These are phyloP conservation scores for Berkeleyomyces rouxiae DNA, from an alignment of 2,329 filamentous ascomycete species.

Conservation along the genomic window DNA sequence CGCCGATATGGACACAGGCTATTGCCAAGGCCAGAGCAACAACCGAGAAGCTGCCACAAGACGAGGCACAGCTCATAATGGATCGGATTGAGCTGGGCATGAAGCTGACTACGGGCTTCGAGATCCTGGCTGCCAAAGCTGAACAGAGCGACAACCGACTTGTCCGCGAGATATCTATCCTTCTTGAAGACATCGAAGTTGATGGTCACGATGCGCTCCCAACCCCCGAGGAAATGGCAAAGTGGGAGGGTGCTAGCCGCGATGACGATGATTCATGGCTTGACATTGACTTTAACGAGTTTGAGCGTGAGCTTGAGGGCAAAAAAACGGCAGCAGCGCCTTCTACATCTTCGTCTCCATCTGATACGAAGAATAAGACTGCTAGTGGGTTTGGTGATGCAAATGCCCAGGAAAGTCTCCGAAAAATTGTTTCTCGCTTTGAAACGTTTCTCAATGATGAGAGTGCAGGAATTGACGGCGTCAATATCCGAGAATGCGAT, in stretches of 20 bases:
- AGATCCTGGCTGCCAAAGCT: constrained; percentile 60
- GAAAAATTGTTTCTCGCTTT: constrained; percentile 87
- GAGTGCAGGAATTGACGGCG: constrained; percentile 62
- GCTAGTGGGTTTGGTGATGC: constrained; percentile 45
- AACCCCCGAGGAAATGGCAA: constrained; percentile 50
- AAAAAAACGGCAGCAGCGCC: constrained; percentile 17
- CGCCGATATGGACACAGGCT: constrained; percentile 30
- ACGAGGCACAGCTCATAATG: constrained; percentile 13
- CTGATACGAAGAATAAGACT: constrained; percentile 13
- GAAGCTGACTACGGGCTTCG: constrained; percentile 80
- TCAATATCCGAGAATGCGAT: constrained; percentile 40
- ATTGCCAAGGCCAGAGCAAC: constrained; percentile 8
- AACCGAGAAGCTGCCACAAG: constrained; percentile 16
- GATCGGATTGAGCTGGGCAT: constrained; percentile 55
- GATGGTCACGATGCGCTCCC: constrained; percentile 54
- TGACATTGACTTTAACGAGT: constrained; percentile 77
- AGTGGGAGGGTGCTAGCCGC: constrained; percentile 44
- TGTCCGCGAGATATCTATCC: constrained; percentile 57
- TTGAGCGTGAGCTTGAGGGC: constrained; percentile 61
- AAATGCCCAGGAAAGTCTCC: constrained; percentile 55
- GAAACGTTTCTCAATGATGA: constrained; percentile 83
- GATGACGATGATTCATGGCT: constrained; percentile 84
- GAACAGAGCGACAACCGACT: constrained; percentile 50
- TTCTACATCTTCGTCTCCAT: background rate
- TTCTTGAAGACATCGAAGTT: constrained; percentile 58